A percentile compares a stretch with the other conserved stretches of the same genome.
phyloP scores from a whole-genome alignment of 2,329 filamentous ascomycete genomes.

The Colletotrichum cordylinicola region DNA sequence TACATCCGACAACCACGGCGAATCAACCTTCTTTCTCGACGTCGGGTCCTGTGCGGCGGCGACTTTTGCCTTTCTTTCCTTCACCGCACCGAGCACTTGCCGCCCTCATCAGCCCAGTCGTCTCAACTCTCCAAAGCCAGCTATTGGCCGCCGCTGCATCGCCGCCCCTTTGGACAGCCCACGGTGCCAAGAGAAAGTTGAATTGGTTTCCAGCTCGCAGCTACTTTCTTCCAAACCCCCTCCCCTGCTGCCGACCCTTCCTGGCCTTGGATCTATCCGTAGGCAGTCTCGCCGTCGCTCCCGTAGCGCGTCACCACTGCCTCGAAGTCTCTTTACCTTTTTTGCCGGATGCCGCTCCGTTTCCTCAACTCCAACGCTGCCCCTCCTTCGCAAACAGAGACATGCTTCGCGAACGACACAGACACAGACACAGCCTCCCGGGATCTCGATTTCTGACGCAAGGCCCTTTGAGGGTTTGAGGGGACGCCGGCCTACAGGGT shows the following conservation, averaged over 20 bases:
- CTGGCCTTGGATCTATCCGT: neutral
- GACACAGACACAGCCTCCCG: slow-evolving; percentile 8
- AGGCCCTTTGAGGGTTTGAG: neutral
- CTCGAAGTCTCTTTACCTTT: neutral
- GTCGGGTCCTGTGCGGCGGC: neutral
- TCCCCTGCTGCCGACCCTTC: neutral
- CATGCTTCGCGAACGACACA: neutral
- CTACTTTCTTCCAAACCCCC: neutral
- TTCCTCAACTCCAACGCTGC: neutral
- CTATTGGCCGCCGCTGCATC: neutral
- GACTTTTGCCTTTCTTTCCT: neutral
- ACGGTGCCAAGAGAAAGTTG: neutral
- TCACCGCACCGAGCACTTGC: neutral
- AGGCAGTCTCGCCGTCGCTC: neutral
- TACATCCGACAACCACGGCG: neutral
- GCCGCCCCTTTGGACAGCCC: neutral
- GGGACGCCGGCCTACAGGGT: neutral
- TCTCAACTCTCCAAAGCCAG: neutral
- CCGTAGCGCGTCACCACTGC: slow-evolving; percentile 4
- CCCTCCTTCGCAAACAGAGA: neutral
- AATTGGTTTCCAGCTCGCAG: slow-evolving; percentile 13
- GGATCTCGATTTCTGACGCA: slow-evolving; percentile 5
- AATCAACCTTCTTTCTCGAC: neutral
- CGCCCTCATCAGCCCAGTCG: neutral
- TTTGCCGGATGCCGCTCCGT: neutral